Conservation (phyloP, 1,284 basidiomycete genomes). For the Trametes sp. region DNA sequence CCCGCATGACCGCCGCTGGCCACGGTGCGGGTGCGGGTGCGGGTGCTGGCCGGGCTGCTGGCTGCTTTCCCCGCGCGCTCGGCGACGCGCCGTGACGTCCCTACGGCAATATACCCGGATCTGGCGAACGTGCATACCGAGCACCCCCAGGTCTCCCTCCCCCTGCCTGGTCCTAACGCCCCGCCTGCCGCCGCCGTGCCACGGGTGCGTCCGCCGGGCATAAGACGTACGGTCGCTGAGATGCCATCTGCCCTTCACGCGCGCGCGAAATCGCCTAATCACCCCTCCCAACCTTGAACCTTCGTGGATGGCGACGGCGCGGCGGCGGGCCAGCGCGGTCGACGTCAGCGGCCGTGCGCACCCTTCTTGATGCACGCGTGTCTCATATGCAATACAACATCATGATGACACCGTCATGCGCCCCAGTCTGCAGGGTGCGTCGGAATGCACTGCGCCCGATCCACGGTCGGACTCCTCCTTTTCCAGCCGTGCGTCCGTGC, state of each 20-base stretch:
- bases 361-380: conserved; percentile 30
- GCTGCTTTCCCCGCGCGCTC: no score
- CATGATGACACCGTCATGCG: neutral
- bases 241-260: conserved; percentile 8
- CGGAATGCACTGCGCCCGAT: conserved; percentile 14
- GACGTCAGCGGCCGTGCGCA: no score
- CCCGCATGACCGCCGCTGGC: neutral
- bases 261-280: neutral
- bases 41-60: no score
- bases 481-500: conserved; percentile 8
- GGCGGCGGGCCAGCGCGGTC: neutral
- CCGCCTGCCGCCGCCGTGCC: neutral
- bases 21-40: no score
- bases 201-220: neutral
- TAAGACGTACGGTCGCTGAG: conserved; percentile 6
- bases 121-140: conserved; percentile 7
- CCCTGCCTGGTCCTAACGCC: neutral
- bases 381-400: conserved; percentile 2
- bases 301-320: conserved; percentile 19
- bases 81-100: neutral
- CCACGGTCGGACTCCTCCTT: conserved; percentile 3
- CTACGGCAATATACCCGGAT: conserved; percentile 17
- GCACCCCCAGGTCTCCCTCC: neutral
- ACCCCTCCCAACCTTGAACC: conserved; percentile 16
- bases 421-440: neutral